Evolutionary conservation across 768 basidiomycete genomes (phyloP), one percentile per base, ranked within the genome.

Genomic region (Termitomyces sp.): DNA sequence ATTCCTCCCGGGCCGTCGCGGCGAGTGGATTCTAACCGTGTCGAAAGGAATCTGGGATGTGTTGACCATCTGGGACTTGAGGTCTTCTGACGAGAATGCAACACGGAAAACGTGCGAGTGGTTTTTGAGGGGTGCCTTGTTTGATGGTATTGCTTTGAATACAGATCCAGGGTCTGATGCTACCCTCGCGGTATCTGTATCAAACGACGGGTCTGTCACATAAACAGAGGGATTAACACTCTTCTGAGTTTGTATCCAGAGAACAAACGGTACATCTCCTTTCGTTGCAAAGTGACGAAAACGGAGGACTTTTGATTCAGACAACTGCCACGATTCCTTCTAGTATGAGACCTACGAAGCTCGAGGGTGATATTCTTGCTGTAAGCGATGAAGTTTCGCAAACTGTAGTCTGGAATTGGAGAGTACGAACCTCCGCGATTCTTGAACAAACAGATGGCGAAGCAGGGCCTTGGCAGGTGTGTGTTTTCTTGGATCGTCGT

Each of bases 41-140:
- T 83, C 82, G 3, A 80, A 79, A 57, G 74, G 76, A 6, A 79
- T 88, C 49, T 88, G 86, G 86, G 81, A 82, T 40, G 71, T 74
- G 17, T 61, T 88, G 46, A 72, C 75, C 1, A 62, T 84, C 19
- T 86, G 86, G 82, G 75, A 82, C 28, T 59, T 63, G 9, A 49
- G 52, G 11, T 65, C 68, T 14, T 57, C 55, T 39, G 44, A 27
- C 27, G 25, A 47, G 9, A 51, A 49, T 16, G 27, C 46, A 7
- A 59, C 67, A 27, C 57, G 61, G 7, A 76, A 72, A 60, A 57
- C 72, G 11, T 76, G 74, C 14, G 73, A 79, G 49, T 87, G 86
- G 85, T 77, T 75, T 27, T 79, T 76, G 0, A 74, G 77, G 51
- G 79, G 79, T 16, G 79, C 75, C 0, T 64, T 85, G 8, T 80